Evolutionary conservation across 148 eudicot genomes (phyloP).

Genomic region (Rhododendron henanense): DNA sequence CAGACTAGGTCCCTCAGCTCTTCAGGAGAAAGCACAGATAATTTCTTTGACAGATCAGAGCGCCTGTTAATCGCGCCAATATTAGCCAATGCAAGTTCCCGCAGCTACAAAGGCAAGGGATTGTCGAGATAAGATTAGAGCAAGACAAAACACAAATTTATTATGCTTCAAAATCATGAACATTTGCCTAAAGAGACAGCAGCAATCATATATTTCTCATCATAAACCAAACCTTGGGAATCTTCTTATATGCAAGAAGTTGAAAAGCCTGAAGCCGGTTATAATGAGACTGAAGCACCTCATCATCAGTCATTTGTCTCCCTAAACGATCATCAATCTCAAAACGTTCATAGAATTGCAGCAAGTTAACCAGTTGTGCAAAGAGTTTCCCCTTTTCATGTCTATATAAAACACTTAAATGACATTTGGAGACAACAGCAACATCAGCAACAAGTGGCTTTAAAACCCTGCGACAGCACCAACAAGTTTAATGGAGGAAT

Average conservation of each 20-base stretch:
- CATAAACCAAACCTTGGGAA: conserved; percentile 64
- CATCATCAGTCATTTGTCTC: conserved; percentile 90
- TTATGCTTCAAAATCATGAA: not conserved
- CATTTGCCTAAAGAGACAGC: not conserved
- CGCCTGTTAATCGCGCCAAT: conserved; percentile 83
- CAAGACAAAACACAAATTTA: not conserved
- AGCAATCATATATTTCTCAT: not conserved
- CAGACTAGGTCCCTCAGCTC: conserved; percentile 88
- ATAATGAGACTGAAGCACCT: conserved; percentile 92
- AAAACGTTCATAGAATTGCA: conserved; percentile 90
- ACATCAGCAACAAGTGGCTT: conserved; percentile 95
- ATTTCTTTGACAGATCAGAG: conserved; percentile 78
- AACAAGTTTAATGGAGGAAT: not conserved
- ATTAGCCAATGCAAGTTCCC: conserved; percentile 87
- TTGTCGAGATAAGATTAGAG: not conserved
- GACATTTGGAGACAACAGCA: conserved; percentile 96
- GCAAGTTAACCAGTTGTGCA: conserved; percentile 92
- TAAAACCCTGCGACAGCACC: conserved; percentile 49
- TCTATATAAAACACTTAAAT: conserved; percentile 77
- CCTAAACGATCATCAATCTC: conserved; percentile 88
- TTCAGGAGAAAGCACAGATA: conserved; percentile 69
- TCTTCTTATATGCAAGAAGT: conserved; percentile 77
- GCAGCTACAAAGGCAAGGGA: conserved; percentile 41
- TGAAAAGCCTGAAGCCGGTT: conserved; percentile 90
- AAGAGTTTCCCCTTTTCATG: conserved; percentile 89